Base-by-base conservation (phyloP, 768 basidiomycete species). In the Gloeostereum incarnatum region DNA sequence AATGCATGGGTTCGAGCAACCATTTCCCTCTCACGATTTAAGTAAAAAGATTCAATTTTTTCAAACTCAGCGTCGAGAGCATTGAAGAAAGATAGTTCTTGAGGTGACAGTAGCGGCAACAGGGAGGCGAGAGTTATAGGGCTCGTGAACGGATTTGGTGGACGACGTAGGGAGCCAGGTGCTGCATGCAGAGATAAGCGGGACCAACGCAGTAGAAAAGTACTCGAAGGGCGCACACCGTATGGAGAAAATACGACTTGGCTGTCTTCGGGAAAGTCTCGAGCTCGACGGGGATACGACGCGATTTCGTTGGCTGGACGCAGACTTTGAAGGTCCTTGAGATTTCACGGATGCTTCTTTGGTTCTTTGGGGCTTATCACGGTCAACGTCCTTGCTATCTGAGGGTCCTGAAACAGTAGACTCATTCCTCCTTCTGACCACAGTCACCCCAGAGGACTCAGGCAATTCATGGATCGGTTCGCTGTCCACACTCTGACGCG, bases 41-140 rank as follows among this genome's bases (percentile, higher is more conserved):
- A 50, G 54, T 88, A 98, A 57, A 99, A 99, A 1, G 63, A 59
- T 42, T 87, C 86, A 9, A 97, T 76, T 56, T 94, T 96, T 16
- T 81, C 76, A 2, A 97, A 63, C 53, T 99, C 81, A 1, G 53
- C 53, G 47, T 96, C 86, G 5, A 97, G 66, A 17, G 76, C 65
- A 2, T 74, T 68, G 43, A 98, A 87, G 62, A 96, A 98, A 5
- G 65, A 65, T 21, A 59, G 51, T 50, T 93, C 83, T 17, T 69
- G 59, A 0, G 75, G 65, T 9, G 77, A 68, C 14, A 92, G 63
- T 7, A 67, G 56, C 4, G 69, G 64, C 13, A 84, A 53, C 18
- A 86, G 56, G 16, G 69, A 61, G 17, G 56, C 60, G 11, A 78
- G 45, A 3, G 72, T 58, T 2, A 68, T 53, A 2, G 39, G 35